Conservation (phyloP, 2,329 filamentous ascomycete species). For the Mycosphaerelloides madeirae region DNA sequence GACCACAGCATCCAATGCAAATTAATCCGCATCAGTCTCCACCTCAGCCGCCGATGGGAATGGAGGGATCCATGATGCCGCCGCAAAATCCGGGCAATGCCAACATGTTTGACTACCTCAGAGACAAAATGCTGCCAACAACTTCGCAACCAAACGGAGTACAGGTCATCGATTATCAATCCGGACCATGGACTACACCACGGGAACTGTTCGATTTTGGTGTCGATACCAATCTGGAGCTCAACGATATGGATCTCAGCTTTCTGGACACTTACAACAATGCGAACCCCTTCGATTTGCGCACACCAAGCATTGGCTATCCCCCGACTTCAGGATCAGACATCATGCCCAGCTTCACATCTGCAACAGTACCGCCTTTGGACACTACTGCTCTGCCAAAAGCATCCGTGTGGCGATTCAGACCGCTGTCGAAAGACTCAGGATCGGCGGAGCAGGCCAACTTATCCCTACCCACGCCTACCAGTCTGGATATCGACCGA, state of each 20-base stretch:
- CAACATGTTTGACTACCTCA: conserved; percentile 33
- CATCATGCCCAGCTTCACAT: conserved; percentile 31
- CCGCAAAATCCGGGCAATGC: conserved; percentile 20
- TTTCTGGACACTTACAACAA: conserved; percentile 45
- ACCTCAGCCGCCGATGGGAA: conserved; percentile 19
- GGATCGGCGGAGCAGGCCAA: conserved; percentile 35
- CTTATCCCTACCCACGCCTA: conserved; percentile 37
- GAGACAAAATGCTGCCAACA: conserved; percentile 31
- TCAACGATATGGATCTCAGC: conserved; percentile 43
- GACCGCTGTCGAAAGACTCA: conserved; percentile 35
- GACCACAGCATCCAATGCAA: conserved; percentile 19
- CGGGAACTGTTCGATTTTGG: conserved; percentile 43
- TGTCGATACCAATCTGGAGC: conserved; percentile 42
- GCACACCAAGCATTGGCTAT: conserved; percentile 31
- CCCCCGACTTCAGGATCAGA: conserved; percentile 28
- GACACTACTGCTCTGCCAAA: conserved; percentile 37
- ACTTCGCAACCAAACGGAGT: conserved; percentile 17
- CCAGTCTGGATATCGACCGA: conserved; percentile 36
- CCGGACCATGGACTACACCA: conserved; percentile 38
- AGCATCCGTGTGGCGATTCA: conserved; percentile 43
- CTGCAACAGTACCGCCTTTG: conserved; percentile 29
- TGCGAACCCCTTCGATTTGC: conserved; percentile 39
- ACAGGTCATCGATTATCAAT: conserved; percentile 27
- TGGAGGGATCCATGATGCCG: conserved; percentile 28
- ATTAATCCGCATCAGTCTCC: conserved; percentile 15